Base-by-base conservation (phyloP, 2,329 filamentous ascomycete genomes). In the Colletotrichum endophyticum region DNA sequence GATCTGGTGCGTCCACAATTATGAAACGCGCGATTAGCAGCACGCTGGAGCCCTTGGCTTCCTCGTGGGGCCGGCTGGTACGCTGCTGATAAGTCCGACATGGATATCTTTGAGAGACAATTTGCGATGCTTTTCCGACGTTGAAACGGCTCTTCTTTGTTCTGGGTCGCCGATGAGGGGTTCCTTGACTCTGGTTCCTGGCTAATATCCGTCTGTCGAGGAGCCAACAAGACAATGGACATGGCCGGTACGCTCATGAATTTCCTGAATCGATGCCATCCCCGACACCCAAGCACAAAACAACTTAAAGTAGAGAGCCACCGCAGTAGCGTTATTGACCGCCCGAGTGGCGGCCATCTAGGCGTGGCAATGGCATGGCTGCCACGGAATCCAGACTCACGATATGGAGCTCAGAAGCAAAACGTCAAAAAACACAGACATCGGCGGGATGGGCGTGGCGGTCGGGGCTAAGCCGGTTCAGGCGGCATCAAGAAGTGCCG, bases 11-110 rank as follows among this genome's bases (percentile, higher is more conserved):
- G 61, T 28, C 74, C 74, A 76, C 64, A 69, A 13, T 66, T 57
- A 16, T 76, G 74, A 76, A 76, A 76, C 74, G 66, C 70, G 34
- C 70, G 59, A 76, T 64, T 34, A 32, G 57, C 70, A 76, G 49
- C 44, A 32, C 16, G 64, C 28, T 73, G 70, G 57, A 39, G 63
- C 57, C 34, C 39, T 67, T 39, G 63, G 39, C 56, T 70, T 32
- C 39, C 27, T 66, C 64, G 64, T 73, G 70, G 73, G 70, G 70
- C 71, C 70, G 25, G 39, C 44, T 70, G 57, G 59, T 57, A 73
- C 36, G 64, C 39, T 12, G 32, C 19, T 70, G 57, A 66, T 73
- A 59, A 74, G 64, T 69, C 27, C 34, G 57, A 61, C 74, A 76
- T 53, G 74, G 71, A 16, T 73, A 12, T 66, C 22, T 28, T n/a